phyloP scores from a whole-genome alignment of 441 rosid species.

The Pelargonium fulgidum region DNA sequence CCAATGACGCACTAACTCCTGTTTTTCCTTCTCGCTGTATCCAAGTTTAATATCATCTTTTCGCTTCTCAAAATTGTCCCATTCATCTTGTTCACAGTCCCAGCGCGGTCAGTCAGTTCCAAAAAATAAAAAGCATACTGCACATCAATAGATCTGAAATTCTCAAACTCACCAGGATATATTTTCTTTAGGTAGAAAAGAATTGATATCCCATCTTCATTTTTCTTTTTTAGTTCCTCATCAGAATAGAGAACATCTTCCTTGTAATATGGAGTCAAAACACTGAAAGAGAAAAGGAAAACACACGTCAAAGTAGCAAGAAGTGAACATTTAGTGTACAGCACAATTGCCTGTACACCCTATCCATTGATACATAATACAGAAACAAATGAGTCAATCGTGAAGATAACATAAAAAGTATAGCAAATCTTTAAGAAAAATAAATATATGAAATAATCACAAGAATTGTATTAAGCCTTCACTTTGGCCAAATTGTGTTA shows the following conservation, averaged over 20 bases:
- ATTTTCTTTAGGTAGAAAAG: conserved; percentile 85
- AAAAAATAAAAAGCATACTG: conserved; percentile 13
- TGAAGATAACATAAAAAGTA: not conserved
- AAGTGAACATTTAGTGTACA: no score
- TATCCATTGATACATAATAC: no score
- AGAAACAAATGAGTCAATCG: not conserved
- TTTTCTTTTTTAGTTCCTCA: conserved; percentile 72
- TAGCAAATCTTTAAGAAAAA: not conserved
- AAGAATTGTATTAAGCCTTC: not conserved
- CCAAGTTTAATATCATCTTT: conserved; percentile 29
- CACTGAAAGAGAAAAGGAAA: conserved; percentile 36
- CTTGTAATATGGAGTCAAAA: conserved; percentile 88
- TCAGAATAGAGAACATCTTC: conserved; percentile 90
- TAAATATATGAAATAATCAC: not conserved
- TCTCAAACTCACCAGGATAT: conserved; percentile 77
- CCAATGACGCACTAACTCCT: conserved; percentile 61
- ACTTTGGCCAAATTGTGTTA: not conserved
- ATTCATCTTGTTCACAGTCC: conserved; percentile 60
- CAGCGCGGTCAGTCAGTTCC: conserved; percentile 20
- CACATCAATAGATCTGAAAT: conserved; percentile 1
- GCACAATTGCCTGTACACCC: no score
- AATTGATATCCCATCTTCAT: conserved; percentile 88
- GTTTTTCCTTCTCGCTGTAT: conserved; percentile 23
- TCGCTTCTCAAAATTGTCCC: conserved; percentile 71
- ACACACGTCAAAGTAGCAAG: not conserved